Conservation (phyloP, 768 basidiomycete species). For the Pleurotus pulmonarius region DNA sequence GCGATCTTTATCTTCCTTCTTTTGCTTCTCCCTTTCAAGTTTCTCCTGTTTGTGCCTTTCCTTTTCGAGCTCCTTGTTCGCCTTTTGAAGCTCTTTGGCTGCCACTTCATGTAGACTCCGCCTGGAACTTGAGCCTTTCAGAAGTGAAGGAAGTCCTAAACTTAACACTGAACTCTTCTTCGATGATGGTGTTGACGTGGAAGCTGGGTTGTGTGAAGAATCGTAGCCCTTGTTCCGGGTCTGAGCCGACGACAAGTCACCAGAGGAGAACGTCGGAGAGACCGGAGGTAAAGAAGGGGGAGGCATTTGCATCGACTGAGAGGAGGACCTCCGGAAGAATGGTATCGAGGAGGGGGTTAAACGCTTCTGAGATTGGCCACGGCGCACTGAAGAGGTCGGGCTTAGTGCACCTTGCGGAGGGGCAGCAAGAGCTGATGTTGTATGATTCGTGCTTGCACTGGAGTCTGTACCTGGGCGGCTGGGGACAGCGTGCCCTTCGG, state of each 20-base stretch:
- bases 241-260: slow-evolving; percentile 34
- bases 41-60: slow-evolving; percentile 49
- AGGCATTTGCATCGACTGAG: slow-evolving; percentile 77
- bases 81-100: slow-evolving; percentile 51
- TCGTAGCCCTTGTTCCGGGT: slow-evolving; percentile 36
- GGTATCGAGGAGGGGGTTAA: slow-evolving; percentile 92
- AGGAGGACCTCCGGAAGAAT: slow-evolving; percentile 89
- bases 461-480: slow-evolving; percentile 77
- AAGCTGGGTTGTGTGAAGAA: slow-evolving; percentile 48
- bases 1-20: slow-evolving; percentile 82
- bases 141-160: slow-evolving; percentile 73
- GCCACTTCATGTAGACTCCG: slow-evolving; percentile 68
- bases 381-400: slow-evolving; percentile 65
- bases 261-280: slow-evolving; percentile 42
- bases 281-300: slow-evolving; percentile 46
- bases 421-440: slow-evolving; percentile 50
- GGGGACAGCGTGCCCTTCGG: slow-evolving; percentile 46
- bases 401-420: slow-evolving; percentile 63
- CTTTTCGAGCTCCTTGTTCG: slow-evolving; percentile 38
- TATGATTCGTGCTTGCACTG: slow-evolving; percentile 67
- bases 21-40: slow-evolving; percentile 47
- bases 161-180: slow-evolving; percentile 85
- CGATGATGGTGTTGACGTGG: slow-evolving; percentile 54
- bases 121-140: slow-evolving; percentile 81
- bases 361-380: slow-evolving; percentile 65